Conservation (phyloP, 2,329 filamentous ascomycete species). For the Diaporthe aspalathi region DNA sequence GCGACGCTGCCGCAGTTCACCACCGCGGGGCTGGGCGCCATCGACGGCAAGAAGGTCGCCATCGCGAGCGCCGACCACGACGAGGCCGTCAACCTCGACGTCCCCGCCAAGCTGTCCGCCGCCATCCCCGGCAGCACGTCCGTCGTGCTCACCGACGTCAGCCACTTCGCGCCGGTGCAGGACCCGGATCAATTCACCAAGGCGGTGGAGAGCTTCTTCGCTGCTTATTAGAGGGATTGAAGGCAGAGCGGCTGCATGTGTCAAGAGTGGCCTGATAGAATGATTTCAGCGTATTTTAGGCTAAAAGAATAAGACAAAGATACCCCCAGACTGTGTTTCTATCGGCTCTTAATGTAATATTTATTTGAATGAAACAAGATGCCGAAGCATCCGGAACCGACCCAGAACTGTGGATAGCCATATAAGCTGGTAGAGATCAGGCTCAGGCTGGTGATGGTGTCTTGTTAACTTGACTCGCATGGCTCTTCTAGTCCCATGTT, state of each 20-base stretch:
- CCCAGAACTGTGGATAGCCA: no score
- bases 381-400: background rate
- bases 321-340: background rate
- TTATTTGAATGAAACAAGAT: background rate
- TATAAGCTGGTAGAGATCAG: background rate
- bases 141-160: slow-evolving; percentile 51
- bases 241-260: background rate
- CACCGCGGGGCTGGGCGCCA: slow-evolving; percentile 40
- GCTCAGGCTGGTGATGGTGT: no score
- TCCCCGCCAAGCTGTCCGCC: slow-evolving; percentile 49
- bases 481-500: no score
- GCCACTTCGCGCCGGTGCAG: slow-evolving; percentile 57
- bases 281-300: slow-evolving; percentile 9
- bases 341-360: background rate
- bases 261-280: background rate
- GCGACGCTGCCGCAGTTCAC: slow-evolving; percentile 49
- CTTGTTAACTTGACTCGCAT: background rate
- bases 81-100: slow-evolving; percentile 54
- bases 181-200: slow-evolving; percentile 51
- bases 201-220: slow-evolving; percentile 47
- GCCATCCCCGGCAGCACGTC: slow-evolving; percentile 53
- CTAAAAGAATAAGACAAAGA: slow-evolving; percentile 14
- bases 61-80: slow-evolving; percentile 46
- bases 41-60: slow-evolving; percentile 45
- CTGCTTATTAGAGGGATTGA: background rate